Base-by-base conservation (phyloP, 192 early-diverging fungal genomes). In the Mortierella hygrophila region DNA sequence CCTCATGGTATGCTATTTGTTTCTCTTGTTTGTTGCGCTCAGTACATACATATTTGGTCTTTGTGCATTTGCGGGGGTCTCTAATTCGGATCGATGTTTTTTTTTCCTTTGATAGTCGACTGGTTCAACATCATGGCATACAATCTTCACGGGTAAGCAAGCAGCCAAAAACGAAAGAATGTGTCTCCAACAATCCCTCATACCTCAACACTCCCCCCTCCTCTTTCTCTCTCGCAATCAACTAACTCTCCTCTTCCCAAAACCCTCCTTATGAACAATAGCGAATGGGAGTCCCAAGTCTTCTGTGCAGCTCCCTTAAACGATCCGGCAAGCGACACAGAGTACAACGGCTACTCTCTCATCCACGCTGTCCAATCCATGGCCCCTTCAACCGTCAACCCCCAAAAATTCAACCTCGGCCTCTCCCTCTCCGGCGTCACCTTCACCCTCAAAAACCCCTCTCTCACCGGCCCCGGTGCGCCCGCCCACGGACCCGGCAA, bases 41-140 rank as follows among this genome's bases (percentile, higher is more conserved):
- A 21, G 20, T 13, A 4, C 16, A 38, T 13, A 4, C 16, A 6
- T 11, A 29, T 32, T 32, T 49, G 72, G 4, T 69, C 32, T 41
- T 41, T 35, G 13, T 37, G 9, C 40, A 42, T 4, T 71, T 18
- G 0, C 3, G 9, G 11, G 1, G 60, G 60, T 16, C 10, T 10
- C n/a, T 72, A 72, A 57, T 47, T 21, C 16, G 1, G 13, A 23
- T 37, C 21, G 38, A 21, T 52, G 18, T 15, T 52, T 52, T 52
- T 11, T 29, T 6, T n/a, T 13, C 16, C 16, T 35, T 35, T 35
- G 35, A 41, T 46, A 81, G 79, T 70, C 29, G 68, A 81, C n/a
- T 81, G 79, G 79, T 81, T 81, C 65, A 81, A 81, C 65, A 81
- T 81, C 38, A 81, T 81, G 79, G 79, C 79, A 3, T 81, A 81